Evolutionary conservation across 139 green algal species (phyloP), one percentile per base, ranked within the genome.

Genomic region (Eudorina sp.): DNA sequence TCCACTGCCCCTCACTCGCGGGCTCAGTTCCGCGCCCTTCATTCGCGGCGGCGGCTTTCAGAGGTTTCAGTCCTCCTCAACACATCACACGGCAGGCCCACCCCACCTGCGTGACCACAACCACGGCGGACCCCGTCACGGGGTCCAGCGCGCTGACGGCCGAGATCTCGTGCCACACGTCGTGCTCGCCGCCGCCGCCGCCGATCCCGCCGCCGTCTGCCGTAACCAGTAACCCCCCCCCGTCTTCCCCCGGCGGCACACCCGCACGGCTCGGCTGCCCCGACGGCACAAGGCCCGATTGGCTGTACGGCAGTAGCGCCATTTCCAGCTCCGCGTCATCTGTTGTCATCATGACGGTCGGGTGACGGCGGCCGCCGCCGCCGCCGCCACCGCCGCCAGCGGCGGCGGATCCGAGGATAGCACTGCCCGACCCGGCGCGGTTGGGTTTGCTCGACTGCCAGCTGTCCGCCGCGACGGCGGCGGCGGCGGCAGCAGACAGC

Each of bases 101-200:
- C 29, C 73, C 1, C 58, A 86, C 80, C 80, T 86, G 80, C n/a
- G 80, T 86, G 14, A 86, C 29, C 36, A 86, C 58, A 2, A 86
- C 8, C 41, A 86, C 80, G n/a, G 43, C 7, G 3, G 48, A 19
- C 29, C 80, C 80, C 1, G 41, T 86, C 29, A 77, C 43, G 16
- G 80, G 80, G 60, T 86, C 80, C 60, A 64, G 16, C 0, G 80
- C 80, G 16, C 60, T 48, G 34, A 86, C 80, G 4, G 60, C 80
- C 0, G 80, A 76, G 6, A 77, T 31, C 43, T 86, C 41, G 45
- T 86, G 80, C 80, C 80, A 86, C 43, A 74, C 38, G 18, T 85
- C 78, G 34, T 53, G 40, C 43, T 48, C 70, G 2, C 46, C 74
- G 29, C n/a, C 29, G 72, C 73, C 25, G 73, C 45, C 73, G 27